Conservation (phyloP, 2,329 filamentous ascomycete species). For the Didymella glomerata region DNA sequence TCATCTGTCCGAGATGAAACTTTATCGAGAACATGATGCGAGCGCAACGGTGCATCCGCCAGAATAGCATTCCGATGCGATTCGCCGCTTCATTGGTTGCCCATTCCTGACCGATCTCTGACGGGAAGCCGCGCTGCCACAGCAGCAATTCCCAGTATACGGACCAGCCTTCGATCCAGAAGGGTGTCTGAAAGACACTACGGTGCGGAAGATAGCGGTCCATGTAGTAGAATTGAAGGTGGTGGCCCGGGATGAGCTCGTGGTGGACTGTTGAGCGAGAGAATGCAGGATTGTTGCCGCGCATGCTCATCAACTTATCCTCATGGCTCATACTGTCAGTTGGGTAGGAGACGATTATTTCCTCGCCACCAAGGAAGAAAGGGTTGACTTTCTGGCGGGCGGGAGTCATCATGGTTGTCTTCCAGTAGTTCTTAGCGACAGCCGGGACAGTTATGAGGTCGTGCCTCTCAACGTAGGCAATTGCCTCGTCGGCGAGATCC, state of each 20-base stretch:
- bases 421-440: conserved; percentile 63
- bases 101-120: conserved; percentile 56
- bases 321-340: conserved; percentile 62
- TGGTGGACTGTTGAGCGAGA: conserved; percentile 68
- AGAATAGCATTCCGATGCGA: conserved; percentile 66
- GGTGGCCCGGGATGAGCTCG: conserved; percentile 68
- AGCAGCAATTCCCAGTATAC: conserved; percentile 69
- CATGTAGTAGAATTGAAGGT: conserved; percentile 62
- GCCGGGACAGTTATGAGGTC: conserved; percentile 65
- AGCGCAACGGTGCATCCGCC: conserved; percentile 69
- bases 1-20: conserved; percentile 66
- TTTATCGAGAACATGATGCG: conserved; percentile 67
- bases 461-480: conserved; percentile 62
- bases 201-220: conserved; percentile 60
- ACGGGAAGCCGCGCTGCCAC: conserved; percentile 49
- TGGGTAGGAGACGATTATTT: conserved; percentile 66
- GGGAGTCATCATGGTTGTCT: conserved; percentile 66
- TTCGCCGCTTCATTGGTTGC: conserved; percentile 59
- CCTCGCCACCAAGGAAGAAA: conserved; percentile 66
- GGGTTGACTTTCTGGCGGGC: conserved; percentile 64
- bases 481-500: conserved; percentile 61
- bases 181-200: conserved; percentile 63
- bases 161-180: conserved; percentile 69
- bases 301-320: conserved; percentile 67
- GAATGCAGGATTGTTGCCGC: conserved; percentile 67